Evolutionary conservation across 2,329 filamentous ascomycete genomes (phyloP), one percentile per base, ranked within the genome.

Genomic region (Colletotrichum viniferum): DNA sequence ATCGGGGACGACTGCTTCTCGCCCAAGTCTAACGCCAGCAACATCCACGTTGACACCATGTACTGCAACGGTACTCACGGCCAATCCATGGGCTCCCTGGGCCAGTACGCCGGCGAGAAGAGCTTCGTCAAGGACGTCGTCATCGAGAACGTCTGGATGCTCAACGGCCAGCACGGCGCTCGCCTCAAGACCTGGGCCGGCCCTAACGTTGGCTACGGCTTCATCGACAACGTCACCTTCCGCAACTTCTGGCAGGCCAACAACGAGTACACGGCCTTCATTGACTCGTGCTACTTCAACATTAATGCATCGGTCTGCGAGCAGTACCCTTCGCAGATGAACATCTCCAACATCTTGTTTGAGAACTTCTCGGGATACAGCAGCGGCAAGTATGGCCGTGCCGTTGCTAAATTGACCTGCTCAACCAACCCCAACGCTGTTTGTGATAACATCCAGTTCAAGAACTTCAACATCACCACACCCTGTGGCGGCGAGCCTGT

Each of bases 1-100:
- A 94, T 93, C 77, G 91, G 92, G 48, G 92, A 94, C 76, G 87
- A 93, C 80, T 93, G 91, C 76, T 89, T 93, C 55, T 90, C 89
- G 2, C 91, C 92, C 86, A 93, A 92, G 82, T 91, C 90, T 13
- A 92, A 92, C 82, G 88, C 86, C 77, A 91, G 89, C 52, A 84
- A 91, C 77, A 88, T 92, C 21, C 81, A 92, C 28, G 87, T 92
- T 9, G 88, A 92, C 80, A 91, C 90, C 78, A 84, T 92, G 5
- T 82, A 87, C 77, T 93, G 91, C 85, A 92, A 91, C 77, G 77
- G 91, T 68, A 91, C 88, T 9, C 91, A 93, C 81, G 91, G 91
- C 58, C 91, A 92, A 79, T 89, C 86, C 34, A 90, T 93, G 21
- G 91, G 91, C 30, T 91, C 88, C 10, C 83, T 93, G 0, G 91